Evolutionary conservation across 805 yeast species (phyloP).

Genomic region (Sugiyamaella qingdaonensis): DNA sequence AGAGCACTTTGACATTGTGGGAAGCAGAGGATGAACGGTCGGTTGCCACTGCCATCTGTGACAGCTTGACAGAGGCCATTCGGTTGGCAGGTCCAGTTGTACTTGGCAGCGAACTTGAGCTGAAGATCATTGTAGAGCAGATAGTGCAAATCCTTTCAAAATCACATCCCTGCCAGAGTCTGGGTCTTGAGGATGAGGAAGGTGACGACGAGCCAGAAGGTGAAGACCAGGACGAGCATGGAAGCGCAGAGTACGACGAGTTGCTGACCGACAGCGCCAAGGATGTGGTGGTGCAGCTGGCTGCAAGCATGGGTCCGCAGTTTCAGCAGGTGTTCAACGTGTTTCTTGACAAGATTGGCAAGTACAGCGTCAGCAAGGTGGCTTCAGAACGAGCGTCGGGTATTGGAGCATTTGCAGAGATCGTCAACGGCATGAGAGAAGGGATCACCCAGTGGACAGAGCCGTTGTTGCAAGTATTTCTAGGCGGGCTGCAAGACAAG

Average conservation of each 20-base stretch:
- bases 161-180: conserved; percentile 75
- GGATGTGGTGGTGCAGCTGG: conserved; percentile 76
- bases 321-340: conserved; percentile 68
- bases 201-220: conserved; percentile 70
- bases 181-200: not conserved
- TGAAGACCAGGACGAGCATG: conserved; percentile 39
- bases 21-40: conserved; percentile 79
- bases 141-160: conserved; percentile 71
- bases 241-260: conserved; percentile 48
- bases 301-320: conserved; percentile 73
- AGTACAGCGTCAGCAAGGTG: conserved; percentile 57
- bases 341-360: conserved; percentile 60
- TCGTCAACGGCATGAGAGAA: conserved; percentile 67
- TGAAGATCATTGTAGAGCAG: conserved; percentile 67
- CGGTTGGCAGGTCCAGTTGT: conserved; percentile 66
- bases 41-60: conserved; percentile 76
- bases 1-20: conserved; percentile 56
- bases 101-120: conserved; percentile 50
- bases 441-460: conserved; percentile 58
- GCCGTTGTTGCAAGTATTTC: conserved; percentile 61
- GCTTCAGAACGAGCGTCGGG: conserved; percentile 75
- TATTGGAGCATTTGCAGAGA: conserved; percentile 88
- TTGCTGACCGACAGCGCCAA: conserved; percentile 77
- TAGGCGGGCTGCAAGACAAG: conserved; percentile 65
- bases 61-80: conserved; percentile 63